Evolutionary conservation across 768 basidiomycete species (phyloP), one percentile per base, ranked within the genome.

Genomic region (Mycena belliarum): DNA sequence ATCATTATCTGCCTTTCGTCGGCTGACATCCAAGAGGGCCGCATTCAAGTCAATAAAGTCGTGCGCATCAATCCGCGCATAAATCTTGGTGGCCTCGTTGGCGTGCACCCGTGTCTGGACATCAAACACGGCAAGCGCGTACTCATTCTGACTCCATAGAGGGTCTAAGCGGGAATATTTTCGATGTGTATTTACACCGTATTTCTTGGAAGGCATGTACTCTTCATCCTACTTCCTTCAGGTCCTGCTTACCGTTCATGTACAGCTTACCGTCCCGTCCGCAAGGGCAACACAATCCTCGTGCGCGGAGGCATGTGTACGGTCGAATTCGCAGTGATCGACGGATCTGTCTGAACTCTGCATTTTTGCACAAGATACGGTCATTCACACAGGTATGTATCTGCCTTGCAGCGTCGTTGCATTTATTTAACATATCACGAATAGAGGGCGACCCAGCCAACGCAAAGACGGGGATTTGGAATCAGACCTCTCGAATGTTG

Each of bases 391-490:
- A 38, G 90, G 90, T 85, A 50, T 28, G 77, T 74, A 9, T 14
- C 29, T 33, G 14, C 38, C 20, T 23, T 41, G 37, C 20, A 37
- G 32, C 8, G 6, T 24, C n/a, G n/a, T 16, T 11, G 8, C 9
- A 11, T 37, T 12, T 11, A 57, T 59, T 41, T 53, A 16, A 50
- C 41, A 8, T 21, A 21, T 8, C 21, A 38, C 52, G 54, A 61
- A 52, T 70, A 87, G 97, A 98, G 86, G 97, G 97, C 59, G 97
- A 99, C 69, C 94, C 97, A 2, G 89, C 98, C 71, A 98, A 98
- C 87, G 97, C 52, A 97, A 99, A 73, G 97, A 98, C 63, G 97
- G 98, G 75, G n/a, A n/a, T n/a, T n/a, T n/a, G n/a, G 97, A 99
- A 76, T 85, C 91, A 38, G 98, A 95, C 75, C 83, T 99, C 26